Evolutionary conservation across 495 filamentous ascomycete genomes (phyloP), one percentile per base, ranked within the genome.

Genomic region (Penicillium cinerascens): DNA sequence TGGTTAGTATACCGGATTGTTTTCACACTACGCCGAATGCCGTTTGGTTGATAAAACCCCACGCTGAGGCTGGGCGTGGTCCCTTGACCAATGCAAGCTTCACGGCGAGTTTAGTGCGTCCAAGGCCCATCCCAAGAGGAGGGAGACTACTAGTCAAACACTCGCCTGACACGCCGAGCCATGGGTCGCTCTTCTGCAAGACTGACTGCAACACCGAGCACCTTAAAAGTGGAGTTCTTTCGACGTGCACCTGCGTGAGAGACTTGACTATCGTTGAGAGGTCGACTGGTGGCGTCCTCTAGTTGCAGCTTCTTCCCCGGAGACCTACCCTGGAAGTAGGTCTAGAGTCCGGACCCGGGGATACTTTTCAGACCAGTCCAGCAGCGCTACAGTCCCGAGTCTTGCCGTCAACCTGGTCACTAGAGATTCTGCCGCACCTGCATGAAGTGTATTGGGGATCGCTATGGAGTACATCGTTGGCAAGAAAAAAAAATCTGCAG

Each of bases 231-330:
- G 53, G 53, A 20, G 42, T 20, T 22, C 22, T 42, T n/a, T n/a
- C n/a, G n/a, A n/a, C 23, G 17, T 48, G 33, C 25, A 52, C 44
- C 41, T 50, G 50, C 53, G 44, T 29, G 37, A 38, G 37, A 38
- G 42, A 20, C 9, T 47, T 2, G 6, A 51, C 47, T 54, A n/a
- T n/a, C n/a, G 51, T 61, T 61, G 35, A 25, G 13, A 52, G 26
- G 15, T 13, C 18, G 26, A 22, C 53, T 23, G 37, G 58, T 61
- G 58, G 58, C 58, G 45, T 53, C 29, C 54, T 54, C 40, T 57
- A 57, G 54, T 6, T 54, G 37, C 33, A 45, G 49, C 13, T n/a
- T 37, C 15, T n/a, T 37, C 23, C 44, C 29, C 44, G 33, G 37
- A 40, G 33, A 22, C 8, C 11, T 13, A 1, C 15, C 23, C 33